Evolutionary conservation across 164 flowering plant species (phyloP), one percentile per base, ranked within the genome.

Genomic region (Pachysandra terminalis): DNA sequence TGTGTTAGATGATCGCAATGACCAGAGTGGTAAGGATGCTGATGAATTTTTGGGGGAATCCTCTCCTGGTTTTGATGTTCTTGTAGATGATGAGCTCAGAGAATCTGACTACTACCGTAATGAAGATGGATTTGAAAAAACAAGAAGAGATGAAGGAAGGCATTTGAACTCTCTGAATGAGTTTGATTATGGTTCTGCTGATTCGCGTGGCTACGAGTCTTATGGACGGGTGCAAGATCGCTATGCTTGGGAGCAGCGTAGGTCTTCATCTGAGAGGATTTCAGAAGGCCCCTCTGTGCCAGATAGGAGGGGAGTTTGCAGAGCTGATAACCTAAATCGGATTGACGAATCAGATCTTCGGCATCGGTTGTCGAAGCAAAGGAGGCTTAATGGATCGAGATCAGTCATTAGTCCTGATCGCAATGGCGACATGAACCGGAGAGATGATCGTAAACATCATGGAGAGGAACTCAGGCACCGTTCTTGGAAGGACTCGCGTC

Each of bases 41-140:
- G 93, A 85, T 66, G 98, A 91, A 56, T 71, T 74, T 68, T 69
- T 85, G 64, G 80, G 88, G 67, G 98, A 91, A 73, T 83, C 91
- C 3, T 88, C 96, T 76, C 97, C 98, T 74, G 98, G 97, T 25
- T 93, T 93, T 83, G 98, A 91, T 87, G 98, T 93, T 71, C 96
- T 93, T 66, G 97, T 90, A 52, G 98, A 90, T 73, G 84, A 90
- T 80, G 90, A 88, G 28, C 79, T 75, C 9, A 57, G 81, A 69
- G 85, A 85, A 49, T 74, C 86, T 70, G 89, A 85, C 22, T 91
- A 81, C 73, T 90, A 81, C 69, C 83, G 73, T 28, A 78, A 79
- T 66, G 93, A 83, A 40, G 92, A 87, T 69, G 86, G 81, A 54
- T 85, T 65, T 75, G 84, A 81, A 64, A 77, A 81, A 66, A 64